Base-by-base conservation (phyloP, 1,139 yeast species). In the Debaryomyces sp. region DNA sequence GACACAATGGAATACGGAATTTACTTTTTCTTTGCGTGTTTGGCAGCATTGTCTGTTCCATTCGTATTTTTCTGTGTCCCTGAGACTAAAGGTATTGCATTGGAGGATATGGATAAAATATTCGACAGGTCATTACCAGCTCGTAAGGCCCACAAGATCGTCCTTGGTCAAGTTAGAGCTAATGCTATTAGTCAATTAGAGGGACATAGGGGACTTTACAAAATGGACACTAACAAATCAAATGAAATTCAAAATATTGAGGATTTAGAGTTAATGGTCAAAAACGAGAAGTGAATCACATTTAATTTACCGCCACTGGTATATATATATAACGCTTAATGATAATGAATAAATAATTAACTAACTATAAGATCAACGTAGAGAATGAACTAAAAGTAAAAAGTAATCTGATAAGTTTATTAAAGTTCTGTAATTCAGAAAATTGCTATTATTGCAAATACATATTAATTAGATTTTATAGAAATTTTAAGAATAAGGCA, bases 101-200 rank as follows among this genome's bases (percentile, higher is more conserved):
- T 72, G 62, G 80, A 75, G 57, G 75, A 73, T 54, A 74, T 75
- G 78, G 78, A 74, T 56, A 64, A 62, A 54, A 64, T 75, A 48
- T 74, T 73, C 47, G 62, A 61, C 49, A 51, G 58, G 24, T 50
- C 55, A 17, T 53, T 66, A 15, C 70, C 71, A 2, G 71, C 73
- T 15, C 56, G 64, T 46, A 57, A 57, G 44, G 74, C 74, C 10
- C 70, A 70, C 52, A 46, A 52, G 35, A 47, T 58, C 46, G 69
- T 69, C 6, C 57, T 68, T 48, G 49, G 47, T 3, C 55, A 55
- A 37, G 60, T 62, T 7, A 55, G 60, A 53, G 51, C 52, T 18
- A 64, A 62, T 39, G 44, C 41, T 29, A 23, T 22, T 18, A 23
- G 34, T 13, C 36, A 39, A 34, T 32, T 47, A 21, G 22, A 39